Evolutionary conservation across 208 protist species (phyloP).

Genomic region (Herpetomonas tarakana): DNA sequence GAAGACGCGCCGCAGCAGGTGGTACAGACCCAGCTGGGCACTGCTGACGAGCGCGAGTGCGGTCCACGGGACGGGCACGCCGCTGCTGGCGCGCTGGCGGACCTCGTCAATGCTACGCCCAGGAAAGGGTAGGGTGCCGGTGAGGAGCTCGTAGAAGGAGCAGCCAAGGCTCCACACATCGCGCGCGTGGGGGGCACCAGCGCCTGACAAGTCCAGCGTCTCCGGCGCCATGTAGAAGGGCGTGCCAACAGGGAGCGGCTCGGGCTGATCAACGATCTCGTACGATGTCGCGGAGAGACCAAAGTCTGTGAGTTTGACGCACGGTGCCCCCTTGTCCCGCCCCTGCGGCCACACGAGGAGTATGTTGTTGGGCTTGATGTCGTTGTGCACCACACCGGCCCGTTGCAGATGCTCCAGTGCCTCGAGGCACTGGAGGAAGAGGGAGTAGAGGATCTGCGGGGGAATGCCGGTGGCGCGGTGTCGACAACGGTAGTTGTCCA

Average conservation of each 20-base stretch:
- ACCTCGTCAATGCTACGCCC: conserved; percentile 19
- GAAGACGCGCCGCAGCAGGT: background rate
- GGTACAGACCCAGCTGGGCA: background rate
- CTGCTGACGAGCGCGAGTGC: background rate
- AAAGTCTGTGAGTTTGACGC: conserved; percentile 8
- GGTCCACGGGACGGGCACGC: background rate
- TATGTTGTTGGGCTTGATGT: conserved; percentile 12
- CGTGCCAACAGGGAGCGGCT: conserved; percentile 1
- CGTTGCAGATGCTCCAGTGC: conserved; percentile 4
- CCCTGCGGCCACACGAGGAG: background rate
- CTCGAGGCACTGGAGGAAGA: conserved; percentile 10
- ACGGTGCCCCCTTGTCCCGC: background rate
- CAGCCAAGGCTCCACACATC: conserved; percentile 47
- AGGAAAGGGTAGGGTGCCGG: conserved; percentile 26
- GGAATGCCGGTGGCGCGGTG: background rate
- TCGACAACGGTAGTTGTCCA: background rate
- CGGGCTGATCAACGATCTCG: background rate
- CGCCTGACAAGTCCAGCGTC: background rate
- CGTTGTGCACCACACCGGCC: conserved; percentile 8
- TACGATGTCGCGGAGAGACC: background rate
- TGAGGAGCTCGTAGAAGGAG: conserved; percentile 37
- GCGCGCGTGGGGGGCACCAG: background rate
- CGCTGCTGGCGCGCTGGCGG: background rate
- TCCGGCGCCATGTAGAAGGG: conserved; percentile 8
- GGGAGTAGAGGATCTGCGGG: background rate